Percentiles rank a stretch among this genome's conserved stretches.
Evolutionary conservation across 371 early-diverging fungal species (phyloP).

Genomic region (Saksenaea oblongispora): DNA sequence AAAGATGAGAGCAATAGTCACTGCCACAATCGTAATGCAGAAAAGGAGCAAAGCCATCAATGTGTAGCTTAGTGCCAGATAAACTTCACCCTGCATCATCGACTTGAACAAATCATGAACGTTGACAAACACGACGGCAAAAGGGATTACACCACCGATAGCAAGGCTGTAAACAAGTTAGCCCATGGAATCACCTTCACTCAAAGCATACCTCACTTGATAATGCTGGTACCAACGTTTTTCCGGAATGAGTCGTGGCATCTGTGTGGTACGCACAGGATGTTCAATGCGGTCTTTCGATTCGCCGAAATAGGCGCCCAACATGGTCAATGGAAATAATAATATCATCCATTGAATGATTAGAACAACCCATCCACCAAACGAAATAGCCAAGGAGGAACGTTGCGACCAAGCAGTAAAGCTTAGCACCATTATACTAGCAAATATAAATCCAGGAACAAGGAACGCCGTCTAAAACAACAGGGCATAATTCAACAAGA

Average conservation of each 20-base stretch:
- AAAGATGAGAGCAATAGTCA: conserved; percentile 37
- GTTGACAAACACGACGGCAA: conserved; percentile 43
- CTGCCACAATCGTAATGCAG: conserved; percentile 22
- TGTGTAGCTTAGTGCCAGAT: conserved; percentile 20
- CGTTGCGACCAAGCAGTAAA: conserved; percentile 37
- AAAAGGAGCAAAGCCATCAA: conserved; percentile 16
- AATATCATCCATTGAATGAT: conserved; percentile 29
- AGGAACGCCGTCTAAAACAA: conserved; percentile 32
- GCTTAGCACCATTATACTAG: conserved; percentile 21
- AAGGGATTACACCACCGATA: conserved; percentile 43
- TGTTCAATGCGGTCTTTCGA: conserved; percentile 37
- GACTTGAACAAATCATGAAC: conserved; percentile 39
- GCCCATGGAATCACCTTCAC: background rate
- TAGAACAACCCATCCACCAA: conserved; percentile 34
- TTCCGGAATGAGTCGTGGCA: conserved; percentile 43
- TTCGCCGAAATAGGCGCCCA: conserved; percentile 45
- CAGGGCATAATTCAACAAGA: background rate
- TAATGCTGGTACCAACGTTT: conserved; percentile 44
- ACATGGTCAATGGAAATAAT: conserved; percentile 28
- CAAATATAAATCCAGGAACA: conserved; percentile 27
- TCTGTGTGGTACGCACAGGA: conserved; percentile 43
- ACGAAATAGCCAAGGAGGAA: conserved; percentile 45
- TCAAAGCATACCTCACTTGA: conserved; percentile 25
- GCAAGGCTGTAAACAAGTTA: conserved; percentile 16
- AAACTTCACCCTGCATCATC: conserved; percentile 31